Evolutionary conservation across 169 alveolate genomes (phyloP).

Genomic region (Fabrea salina): DNA sequence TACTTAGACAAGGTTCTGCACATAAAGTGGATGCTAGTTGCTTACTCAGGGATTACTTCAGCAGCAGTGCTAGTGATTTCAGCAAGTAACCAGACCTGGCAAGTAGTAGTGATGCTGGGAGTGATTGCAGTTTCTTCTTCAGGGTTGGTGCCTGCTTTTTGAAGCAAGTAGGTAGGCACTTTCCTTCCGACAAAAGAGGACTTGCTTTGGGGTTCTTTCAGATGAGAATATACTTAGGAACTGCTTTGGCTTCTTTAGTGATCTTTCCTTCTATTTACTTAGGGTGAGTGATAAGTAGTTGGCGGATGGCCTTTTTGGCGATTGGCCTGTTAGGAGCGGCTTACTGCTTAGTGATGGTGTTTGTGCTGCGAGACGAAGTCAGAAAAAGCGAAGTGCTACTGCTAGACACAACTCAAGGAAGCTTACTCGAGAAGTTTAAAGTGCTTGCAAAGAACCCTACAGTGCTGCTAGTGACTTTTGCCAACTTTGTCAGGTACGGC

Average conservation of each 20-base stretch:
- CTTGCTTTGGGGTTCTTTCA: background rate
- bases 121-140: conserved; percentile 7
- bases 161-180: background rate
- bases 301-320: background rate
- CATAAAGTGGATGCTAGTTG: background rate
- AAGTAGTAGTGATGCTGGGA: no score
- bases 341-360: background rate
- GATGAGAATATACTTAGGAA: background rate
- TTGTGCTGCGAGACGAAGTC: background rate
- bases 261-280: background rate
- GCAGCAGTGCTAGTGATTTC: conserved; percentile 4
- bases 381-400: no score
- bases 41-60: background rate
- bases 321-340: background rate
- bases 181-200: conserved; percentile 14
- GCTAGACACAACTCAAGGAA: no score
- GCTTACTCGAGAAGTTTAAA: background rate
- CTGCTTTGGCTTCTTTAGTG: conserved; percentile 16
- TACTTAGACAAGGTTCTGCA: background rate
- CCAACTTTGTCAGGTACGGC: conserved; percentile 9
- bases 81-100: no score
- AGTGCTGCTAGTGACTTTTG: background rate
- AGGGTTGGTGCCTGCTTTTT: conserved; percentile 19
- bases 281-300: no score
- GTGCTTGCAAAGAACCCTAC: background rate